These are phyloP conservation scores for Metarhizium sp. DNA, from an alignment of 2,329 filamentous ascomycete genomes.

Conservation along the genomic window DNA sequence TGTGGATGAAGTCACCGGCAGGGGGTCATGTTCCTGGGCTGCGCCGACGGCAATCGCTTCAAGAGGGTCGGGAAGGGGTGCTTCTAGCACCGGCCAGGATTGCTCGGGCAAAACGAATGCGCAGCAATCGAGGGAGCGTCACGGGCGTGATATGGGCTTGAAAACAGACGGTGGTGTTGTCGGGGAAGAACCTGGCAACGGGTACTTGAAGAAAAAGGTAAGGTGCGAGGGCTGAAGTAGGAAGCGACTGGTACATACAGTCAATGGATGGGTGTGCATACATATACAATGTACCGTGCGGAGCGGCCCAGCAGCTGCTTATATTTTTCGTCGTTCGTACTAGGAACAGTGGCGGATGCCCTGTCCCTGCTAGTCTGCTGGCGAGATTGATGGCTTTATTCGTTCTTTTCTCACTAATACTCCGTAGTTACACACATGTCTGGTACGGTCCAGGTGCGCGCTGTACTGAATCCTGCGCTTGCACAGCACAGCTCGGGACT, in stretches of 20 bases:
- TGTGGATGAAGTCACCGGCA: constrained; percentile 18
- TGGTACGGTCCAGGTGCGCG: no score
- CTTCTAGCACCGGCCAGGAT: not conserved
- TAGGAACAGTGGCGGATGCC: no score
- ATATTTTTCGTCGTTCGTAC: not conserved
- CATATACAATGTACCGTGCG: not conserved
- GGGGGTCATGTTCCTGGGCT: constrained; percentile 21
- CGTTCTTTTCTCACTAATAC: no score
- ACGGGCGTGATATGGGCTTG: not conserved
- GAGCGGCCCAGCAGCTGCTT: not conserved
- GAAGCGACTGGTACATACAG: not conserved
- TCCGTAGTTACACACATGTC: no score
- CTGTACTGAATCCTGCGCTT: no score
- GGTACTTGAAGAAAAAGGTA: not conserved
- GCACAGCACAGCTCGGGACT: no score
- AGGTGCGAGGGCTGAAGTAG: constrained; percentile 2
- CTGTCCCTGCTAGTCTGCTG: no score
- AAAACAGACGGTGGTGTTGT: not conserved
- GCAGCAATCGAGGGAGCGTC: not conserved
- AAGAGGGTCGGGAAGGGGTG: not conserved
- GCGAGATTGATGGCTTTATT: no score
- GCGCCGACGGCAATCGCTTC: constrained; percentile 5
- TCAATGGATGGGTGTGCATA: no score
- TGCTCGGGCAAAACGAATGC: not conserved
- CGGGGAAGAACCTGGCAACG: not conserved